Conservation (phyloP, 1,139 yeast species). For the Geotrichum siamense region DNA sequence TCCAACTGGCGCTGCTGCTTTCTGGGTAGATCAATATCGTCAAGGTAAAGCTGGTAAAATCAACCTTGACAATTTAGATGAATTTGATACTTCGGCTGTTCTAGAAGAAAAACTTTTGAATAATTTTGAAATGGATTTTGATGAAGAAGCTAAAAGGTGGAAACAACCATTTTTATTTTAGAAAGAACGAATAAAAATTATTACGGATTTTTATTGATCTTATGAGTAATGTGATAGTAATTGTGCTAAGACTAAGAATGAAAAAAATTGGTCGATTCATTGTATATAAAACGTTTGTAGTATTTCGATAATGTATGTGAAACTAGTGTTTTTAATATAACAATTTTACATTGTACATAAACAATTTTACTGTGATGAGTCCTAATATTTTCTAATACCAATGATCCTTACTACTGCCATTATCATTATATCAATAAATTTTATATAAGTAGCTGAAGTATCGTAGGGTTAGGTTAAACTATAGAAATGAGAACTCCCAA, state of each 20-base stretch:
- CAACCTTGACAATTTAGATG: conserved; percentile 34
- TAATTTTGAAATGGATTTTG: conserved; percentile 25
- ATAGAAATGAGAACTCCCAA: conserved; percentile 5
- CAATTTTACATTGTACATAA: no score
- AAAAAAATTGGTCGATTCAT: no score
- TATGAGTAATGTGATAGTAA: no score
- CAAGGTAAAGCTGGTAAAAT: conserved; percentile 46
- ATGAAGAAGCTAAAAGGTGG: conserved; percentile 21
- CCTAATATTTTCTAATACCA: neutral
- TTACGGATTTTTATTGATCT: no score
- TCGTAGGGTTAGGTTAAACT: conserved; percentile 8
- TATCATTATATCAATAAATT: neutral
- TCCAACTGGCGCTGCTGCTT: conserved; percentile 57
- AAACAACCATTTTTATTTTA: conserved; percentile 16
- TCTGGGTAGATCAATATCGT: conserved; percentile 63
- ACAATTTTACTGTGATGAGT: neutral
- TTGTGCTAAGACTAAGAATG: no score
- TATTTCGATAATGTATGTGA: no score
- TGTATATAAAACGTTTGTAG: no score
- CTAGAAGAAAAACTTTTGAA: conserved; percentile 24
- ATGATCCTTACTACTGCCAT: no score
- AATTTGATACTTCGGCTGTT: conserved; percentile 21
- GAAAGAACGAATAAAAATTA: no score
- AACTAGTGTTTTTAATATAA: no score
- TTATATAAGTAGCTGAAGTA: neutral